Conservation (phyloP, 305 asterid genomes). For the Fraxinus paxiana region DNA sequence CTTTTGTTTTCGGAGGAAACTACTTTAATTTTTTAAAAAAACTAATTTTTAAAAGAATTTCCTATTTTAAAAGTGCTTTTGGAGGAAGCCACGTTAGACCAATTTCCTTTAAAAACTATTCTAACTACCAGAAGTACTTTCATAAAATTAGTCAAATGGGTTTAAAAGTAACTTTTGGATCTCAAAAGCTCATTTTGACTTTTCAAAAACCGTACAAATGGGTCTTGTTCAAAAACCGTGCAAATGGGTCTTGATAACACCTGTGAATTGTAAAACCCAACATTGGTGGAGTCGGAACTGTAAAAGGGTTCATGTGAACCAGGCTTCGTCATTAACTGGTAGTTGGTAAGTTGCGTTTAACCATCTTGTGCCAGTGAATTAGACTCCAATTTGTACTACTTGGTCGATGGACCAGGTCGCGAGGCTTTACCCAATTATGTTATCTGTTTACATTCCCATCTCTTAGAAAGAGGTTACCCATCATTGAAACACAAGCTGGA, state of each 20-base stretch:
- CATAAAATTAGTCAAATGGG: not conserved
- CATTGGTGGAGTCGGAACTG: not conserved
- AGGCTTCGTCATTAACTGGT: not conserved
- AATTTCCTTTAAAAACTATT: not conserved
- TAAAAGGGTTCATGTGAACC: not conserved
- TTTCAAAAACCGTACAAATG: not conserved
- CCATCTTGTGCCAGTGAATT: not conserved
- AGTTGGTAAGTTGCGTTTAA: not conserved
- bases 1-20: not conserved
- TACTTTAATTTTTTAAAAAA: no score
- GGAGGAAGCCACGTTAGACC: not conserved
- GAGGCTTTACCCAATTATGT: not conserved
- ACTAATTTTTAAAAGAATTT: no score
- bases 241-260: not conserved
- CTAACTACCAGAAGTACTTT: not conserved
- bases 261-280: not conserved
- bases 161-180: not conserved
- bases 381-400: not conserved
- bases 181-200: not conserved
- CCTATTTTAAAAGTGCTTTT: not conserved
- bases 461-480: not conserved
- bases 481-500: not conserved
- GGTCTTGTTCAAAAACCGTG: not conserved
- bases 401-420: not conserved
- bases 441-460: not conserved